Percentiles rank a stretch among this genome's conserved stretches.
These are phyloP conservation scores for Arthrobotrys megalospora DNA, from an alignment of 2,329 filamentous ascomycete genomes.

Conservation along the genomic window DNA sequence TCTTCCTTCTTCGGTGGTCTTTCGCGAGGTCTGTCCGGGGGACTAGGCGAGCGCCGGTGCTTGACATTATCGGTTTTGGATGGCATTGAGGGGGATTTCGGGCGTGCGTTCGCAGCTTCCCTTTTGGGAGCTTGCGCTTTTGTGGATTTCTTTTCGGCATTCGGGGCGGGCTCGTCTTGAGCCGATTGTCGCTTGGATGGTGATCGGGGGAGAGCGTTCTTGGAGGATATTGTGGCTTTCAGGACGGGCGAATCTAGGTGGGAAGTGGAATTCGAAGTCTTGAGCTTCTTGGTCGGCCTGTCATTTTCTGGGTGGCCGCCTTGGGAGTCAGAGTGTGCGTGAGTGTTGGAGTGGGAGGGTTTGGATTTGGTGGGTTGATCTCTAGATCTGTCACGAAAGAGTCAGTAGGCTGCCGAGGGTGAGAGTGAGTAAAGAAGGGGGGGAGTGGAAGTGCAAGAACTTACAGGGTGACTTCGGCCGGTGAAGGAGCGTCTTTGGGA, in stretches of 20 bases:
- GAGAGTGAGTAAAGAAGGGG: neutral
- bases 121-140: conserved; percentile 25
- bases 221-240: conserved; percentile 14
- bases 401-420: neutral
- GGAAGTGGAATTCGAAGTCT: conserved; percentile 42
- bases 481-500: conserved; percentile 53
- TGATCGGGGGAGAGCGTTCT: conserved; percentile 26
- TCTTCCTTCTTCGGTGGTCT: conserved; percentile 40
- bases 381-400: conserved; percentile 28
- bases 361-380: conserved; percentile 41
- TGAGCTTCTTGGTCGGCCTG: conserved; percentile 55
- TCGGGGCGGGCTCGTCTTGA: conserved; percentile 17
- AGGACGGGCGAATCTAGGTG: conserved; percentile 14
- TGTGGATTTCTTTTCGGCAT: conserved; percentile 27
- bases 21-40: conserved; percentile 36
- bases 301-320: conserved; percentile 39
- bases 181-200: conserved; percentile 39
- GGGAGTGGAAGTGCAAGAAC: neutral
- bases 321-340: conserved; percentile 21
- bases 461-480: conserved; percentile 42
- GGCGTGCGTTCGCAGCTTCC: conserved; percentile 28
- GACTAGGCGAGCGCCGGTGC: conserved; percentile 46
- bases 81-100: conserved; percentile 33
- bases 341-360: conserved; percentile 15
- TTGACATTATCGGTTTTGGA: conserved; percentile 41